phyloP scores from a whole-genome alignment of 2,329 filamentous ascomycete species.

The Apiospora kogelbergensis region DNA sequence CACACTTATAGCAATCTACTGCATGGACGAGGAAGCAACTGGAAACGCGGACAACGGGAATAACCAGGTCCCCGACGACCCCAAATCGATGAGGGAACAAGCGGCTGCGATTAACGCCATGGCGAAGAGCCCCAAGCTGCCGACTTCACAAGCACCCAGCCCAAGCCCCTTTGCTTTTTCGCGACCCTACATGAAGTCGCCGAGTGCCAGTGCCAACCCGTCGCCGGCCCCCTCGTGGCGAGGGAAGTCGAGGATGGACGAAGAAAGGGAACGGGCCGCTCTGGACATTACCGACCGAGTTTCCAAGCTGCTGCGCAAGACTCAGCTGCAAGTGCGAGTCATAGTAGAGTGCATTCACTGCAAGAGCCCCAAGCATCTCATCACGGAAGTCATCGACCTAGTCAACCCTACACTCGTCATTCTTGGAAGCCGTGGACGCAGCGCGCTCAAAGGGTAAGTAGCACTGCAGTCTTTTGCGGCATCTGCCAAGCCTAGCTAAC shows the following conservation, averaged over 20 bases:
- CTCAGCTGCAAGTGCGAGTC: conserved; percentile 85
- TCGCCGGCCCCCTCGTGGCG: conserved; percentile 51
- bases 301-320: conserved; percentile 85
- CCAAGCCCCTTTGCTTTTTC: conserved; percentile 27
- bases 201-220: conserved; percentile 32
- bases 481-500: conserved; percentile 26
- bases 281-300: conserved; percentile 82
- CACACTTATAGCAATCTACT: conserved; percentile 89
- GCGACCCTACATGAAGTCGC: conserved; percentile 37
- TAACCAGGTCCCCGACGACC: conserved; percentile 65
- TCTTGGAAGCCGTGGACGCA: conserved; percentile 86
- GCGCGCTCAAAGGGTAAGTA: conserved; percentile 85
- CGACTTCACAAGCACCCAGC: conserved; percentile 24
- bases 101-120: conserved; percentile 70
- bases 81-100: conserved; percentile 73
- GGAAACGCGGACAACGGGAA: conserved; percentile 48
- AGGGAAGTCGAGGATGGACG: conserved; percentile 63
- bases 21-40: conserved; percentile 82
- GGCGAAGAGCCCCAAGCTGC: conserved; percentile 38
- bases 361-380: conserved; percentile 94
- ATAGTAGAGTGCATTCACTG: conserved; percentile 97
- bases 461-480: neutral
- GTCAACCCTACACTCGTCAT: conserved; percentile 91
- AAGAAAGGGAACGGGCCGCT: conserved; percentile 79
- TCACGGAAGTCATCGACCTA: conserved; percentile 95